Evolutionary conservation across 305 asterid genomes (phyloP), one percentile per base, ranked within the genome.

Genomic region (Rubia balearica): DNA sequence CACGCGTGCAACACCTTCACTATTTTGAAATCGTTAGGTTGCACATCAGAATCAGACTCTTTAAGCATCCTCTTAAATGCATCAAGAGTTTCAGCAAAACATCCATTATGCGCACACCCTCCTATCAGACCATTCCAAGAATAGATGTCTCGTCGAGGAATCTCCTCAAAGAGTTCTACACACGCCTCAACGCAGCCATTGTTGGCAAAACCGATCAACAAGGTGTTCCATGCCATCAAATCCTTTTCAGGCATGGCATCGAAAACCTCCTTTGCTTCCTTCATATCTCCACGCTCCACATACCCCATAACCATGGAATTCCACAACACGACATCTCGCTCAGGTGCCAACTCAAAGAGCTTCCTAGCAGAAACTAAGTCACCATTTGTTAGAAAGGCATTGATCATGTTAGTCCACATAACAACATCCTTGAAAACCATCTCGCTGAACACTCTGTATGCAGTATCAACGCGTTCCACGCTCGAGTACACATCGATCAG

Each of bases 81-180:
- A 67, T 64, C 68, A 69, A 92, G 83, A 74, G 86, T 92, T 61
- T 89, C 76, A 10, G 24, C 13, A 72, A 78, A 89, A 49, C 61
- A 72, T 12, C 83, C 82, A 68, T 77, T 80, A 43, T 77, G 90
- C 45, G 87, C 87, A 56, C 88, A 92, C 13, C 93, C 96, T 75
- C 86, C 89, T 19, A 92, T 86, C 73, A 90, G 71, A 19, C 82
- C 95, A 75, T 92, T 92, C 98, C 97, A 92, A 16, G 98, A 86
- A 82, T 90, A 92, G 16, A 85, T 79, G 77, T 90, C 86, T 73
- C 78, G 86, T 49, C 81, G 86, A 12, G 64, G 73, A 95, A 92
- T 92, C 11, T 78, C 65, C 45, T 87, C 80, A 6, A 92, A 92
- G 56, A 90, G 71, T 21, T 56, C 77, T 82, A 84, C 86, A 69